Conservation (phyloP, 1,284 basidiomycete genomes). For the Amylostereum areolatum region DNA sequence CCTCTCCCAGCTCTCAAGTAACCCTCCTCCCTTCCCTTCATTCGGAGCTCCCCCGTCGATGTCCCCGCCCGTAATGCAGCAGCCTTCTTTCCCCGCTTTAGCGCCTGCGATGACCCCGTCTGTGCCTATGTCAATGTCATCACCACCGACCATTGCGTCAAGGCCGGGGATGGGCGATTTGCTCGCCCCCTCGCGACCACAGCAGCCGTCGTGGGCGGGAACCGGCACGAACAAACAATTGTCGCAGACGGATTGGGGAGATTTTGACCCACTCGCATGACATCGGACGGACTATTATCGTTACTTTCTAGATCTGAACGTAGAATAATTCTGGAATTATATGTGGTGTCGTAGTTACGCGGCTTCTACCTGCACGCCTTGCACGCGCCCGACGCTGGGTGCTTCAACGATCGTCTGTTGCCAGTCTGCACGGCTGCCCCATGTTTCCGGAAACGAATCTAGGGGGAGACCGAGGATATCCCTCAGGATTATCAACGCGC, state of each 20-base stretch:
- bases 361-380: conserved; percentile 47
- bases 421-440: conserved; percentile 14
- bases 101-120: conserved; percentile 16
- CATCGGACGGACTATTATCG: too few species aligned
- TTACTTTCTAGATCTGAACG: conserved; percentile 2
- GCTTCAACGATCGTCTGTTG: conserved; percentile 54
- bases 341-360: too few species aligned
- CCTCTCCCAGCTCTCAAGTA: conserved; percentile 21
- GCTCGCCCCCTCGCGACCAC: conserved; percentile 52
- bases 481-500: conserved; percentile 65
- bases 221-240: conserved; percentile 35
- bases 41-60: conserved; percentile 9
- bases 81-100: conserved; percentile 9
- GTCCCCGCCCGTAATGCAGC: conserved; percentile 14
- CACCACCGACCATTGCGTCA: conserved; percentile 31
- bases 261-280: conserved; percentile 69
- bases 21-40: conserved; percentile 10
- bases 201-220: conserved; percentile 39
- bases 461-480: conserved; percentile 53
- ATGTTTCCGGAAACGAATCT: conserved; percentile 31
- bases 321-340: not conserved
- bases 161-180: conserved; percentile 43
- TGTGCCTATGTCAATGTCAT: conserved; percentile 20
- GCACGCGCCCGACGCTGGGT: conserved; percentile 36
- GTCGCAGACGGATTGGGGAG: conserved; percentile 66